Base-by-base conservation (phyloP, 106 monocot species). In the Apostasia shenzhenica region DNA sequence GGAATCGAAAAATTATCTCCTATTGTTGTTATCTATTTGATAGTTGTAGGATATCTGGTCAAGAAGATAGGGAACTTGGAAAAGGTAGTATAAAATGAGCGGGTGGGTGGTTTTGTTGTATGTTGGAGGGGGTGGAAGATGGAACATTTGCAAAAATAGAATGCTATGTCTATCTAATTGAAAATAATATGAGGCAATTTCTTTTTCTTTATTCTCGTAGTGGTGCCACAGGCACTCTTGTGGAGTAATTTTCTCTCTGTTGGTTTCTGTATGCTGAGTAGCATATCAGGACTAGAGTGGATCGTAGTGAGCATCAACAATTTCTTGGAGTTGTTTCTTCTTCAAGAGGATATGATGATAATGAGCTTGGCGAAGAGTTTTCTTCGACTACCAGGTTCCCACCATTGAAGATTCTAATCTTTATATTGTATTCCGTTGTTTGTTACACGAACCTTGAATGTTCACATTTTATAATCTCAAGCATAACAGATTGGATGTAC, bases 321-420 rank as follows among this genome's bases (percentile, higher is more conserved):
- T 13, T 45, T 62, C 40, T 62, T 13, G 11, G 12, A 44, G 12
- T 62, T 61, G 42, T 61, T 61, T 61, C 62, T 45, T 38, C 13
- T 62, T 62, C 44, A 62, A 62, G 45, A 13, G 62, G 62, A 44
- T 62, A 44, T 62, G 13, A 5, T 62, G 62, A 62, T 45, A n/a
- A 45, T 45, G 45, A 44, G 45, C 62, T 44, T 44, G 45, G 9
- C 54, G 66, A 6, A 48, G 58, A 61, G 43, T 14, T 38, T 12
- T 7, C 41, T 55, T 41, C 48, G 54, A 53, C 52, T 48, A 56
- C n/a, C 14, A 48, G 66, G 3, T 67, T 14, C 1, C 7, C 66
- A 56, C 54, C 64, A 14, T 47, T 37, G 45, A 52, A 3, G 51
- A 42, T 38, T 37, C 11, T 48, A 61, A 8, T 45, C 54, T 54